Conservation (phyloP, 352 stramenopile species). For the Phytophthora sansomeana region DNA sequence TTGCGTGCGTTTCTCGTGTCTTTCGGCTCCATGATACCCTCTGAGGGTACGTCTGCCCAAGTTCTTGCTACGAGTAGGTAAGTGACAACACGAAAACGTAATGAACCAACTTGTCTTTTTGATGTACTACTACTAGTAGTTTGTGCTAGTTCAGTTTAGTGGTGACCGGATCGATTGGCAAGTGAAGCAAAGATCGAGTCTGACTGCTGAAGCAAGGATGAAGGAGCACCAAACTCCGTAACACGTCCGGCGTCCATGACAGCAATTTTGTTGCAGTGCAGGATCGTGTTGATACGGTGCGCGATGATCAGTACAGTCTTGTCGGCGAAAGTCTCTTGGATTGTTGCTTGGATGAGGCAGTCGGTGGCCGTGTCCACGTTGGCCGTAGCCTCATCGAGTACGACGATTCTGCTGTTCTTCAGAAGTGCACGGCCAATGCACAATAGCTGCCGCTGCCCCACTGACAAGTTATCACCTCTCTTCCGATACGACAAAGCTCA, state of each 20-base stretch:
- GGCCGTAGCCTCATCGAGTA: slow-evolving; percentile 96
- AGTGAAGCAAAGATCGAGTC: slow-evolving; percentile 26
- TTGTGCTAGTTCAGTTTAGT: not conserved
- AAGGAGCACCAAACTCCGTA: slow-evolving; percentile 85
- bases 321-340: slow-evolving; percentile 89
- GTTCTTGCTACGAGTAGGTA: not conserved
- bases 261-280: slow-evolving; percentile 33
- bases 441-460: slow-evolving; percentile 90
- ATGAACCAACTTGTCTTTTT: not conserved
- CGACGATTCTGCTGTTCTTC: slow-evolving; percentile 86
- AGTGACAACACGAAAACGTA: not conserved
- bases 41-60: not conserved
- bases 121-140: too few relatives aligned
- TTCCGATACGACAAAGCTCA: slow-evolving; percentile 90
- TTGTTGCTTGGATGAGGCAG: slow-evolving; percentile 63
- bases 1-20: too few relatives aligned
- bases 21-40: too few relatives aligned
- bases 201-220: slow-evolving; percentile 1
- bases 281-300: slow-evolving; percentile 35
- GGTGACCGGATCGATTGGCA: slow-evolving; percentile 11
- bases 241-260: slow-evolving; percentile 55
- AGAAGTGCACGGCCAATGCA: slow-evolving; percentile 95
- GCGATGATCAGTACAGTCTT: slow-evolving; percentile 76
- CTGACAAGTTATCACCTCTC: slow-evolving; percentile 56
- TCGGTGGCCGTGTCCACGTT: slow-evolving; percentile 50